phyloP scores from a whole-genome alignment of 2,329 filamentous ascomycete genomes.

The Chaetothyriales sp. region DNA sequence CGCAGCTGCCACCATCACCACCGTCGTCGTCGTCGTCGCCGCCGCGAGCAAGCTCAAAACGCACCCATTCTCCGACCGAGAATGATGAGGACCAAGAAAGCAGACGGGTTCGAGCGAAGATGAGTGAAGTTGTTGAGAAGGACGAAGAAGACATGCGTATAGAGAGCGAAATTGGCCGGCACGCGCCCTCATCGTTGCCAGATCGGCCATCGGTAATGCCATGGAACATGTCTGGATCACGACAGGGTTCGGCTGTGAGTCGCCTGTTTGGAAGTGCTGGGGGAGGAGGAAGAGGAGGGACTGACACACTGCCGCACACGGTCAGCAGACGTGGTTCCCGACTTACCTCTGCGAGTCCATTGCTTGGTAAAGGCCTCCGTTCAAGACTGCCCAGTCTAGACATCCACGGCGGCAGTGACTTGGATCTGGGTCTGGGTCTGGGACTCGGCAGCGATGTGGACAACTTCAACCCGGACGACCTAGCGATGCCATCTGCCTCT shows the following conservation, averaged over 20 bases:
- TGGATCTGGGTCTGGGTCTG: conserved; percentile 7
- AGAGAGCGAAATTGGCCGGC: conserved; percentile 49
- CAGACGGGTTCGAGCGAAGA: conserved; percentile 25
- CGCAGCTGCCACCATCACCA: neutral
- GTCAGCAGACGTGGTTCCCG: conserved; percentile 33
- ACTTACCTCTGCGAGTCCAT: conserved; percentile 45
- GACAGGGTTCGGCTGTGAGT: conserved; percentile 23
- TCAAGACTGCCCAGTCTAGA: neutral
- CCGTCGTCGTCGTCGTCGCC: no score
- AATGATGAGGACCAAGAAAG: conserved; percentile 17
- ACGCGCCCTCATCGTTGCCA: conserved; percentile 48
- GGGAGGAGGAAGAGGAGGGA: conserved; percentile 16
- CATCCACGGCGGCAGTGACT: neutral
- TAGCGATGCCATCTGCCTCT: conserved; percentile 21
- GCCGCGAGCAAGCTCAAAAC: conserved; percentile 9
- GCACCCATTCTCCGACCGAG: conserved; percentile 21
- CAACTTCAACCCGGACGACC: conserved; percentile 9
- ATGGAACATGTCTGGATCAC: conserved; percentile 50
- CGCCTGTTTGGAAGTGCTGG: conserved; percentile 23
- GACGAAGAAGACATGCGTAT: conserved; percentile 21
- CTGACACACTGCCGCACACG: conserved; percentile 8
- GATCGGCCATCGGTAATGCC: conserved; percentile 55
- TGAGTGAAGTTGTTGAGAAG: conserved; percentile 16
- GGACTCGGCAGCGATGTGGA: conserved; percentile 13
- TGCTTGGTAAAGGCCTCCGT: conserved; percentile 24